These are phyloP conservation scores for Panaeolus papilionaceus DNA, from an alignment of 768 basidiomycete genomes.

Conservation along the genomic window DNA sequence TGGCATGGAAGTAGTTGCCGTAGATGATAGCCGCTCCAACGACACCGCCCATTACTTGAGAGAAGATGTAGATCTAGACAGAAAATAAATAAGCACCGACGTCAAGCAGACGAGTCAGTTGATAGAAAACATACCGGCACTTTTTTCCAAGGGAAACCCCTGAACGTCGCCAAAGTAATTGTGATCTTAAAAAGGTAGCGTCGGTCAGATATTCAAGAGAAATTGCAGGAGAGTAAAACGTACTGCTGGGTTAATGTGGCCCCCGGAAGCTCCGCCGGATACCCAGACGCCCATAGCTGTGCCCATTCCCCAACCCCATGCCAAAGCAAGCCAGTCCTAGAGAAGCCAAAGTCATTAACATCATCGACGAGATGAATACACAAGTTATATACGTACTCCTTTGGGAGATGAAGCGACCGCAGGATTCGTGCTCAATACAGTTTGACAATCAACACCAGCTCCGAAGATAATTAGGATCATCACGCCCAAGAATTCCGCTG, in stretches of 20 bases:
- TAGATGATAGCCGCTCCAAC: constrained; percentile 64
- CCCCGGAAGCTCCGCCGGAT: constrained; percentile 70
- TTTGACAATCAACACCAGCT: constrained; percentile 62
- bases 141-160: constrained; percentile 82
- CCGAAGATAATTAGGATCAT: constrained; percentile 67
- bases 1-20: constrained; percentile 71
- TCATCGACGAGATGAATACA: background rate
- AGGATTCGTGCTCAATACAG: constrained; percentile 51
- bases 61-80: constrained; percentile 36
- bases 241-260: constrained; percentile 79
- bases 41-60: constrained; percentile 67
- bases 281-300: constrained; percentile 74
- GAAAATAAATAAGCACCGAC: background rate
- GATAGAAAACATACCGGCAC: constrained; percentile 54
- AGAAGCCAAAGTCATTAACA: constrained; percentile 13
- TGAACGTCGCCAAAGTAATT: constrained; percentile 67
- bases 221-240: constrained; percentile 23
- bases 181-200: constrained; percentile 55
- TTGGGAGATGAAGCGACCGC: constrained; percentile 52
- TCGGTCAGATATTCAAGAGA: constrained; percentile 5
- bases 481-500: constrained; percentile 68
- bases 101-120: background rate
- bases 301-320: constrained; percentile 64
- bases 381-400: constrained; percentile 53
- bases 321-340: constrained; percentile 55